These are phyloP conservation scores for Debaryomyces robertsiae DNA, from an alignment of 1,139 yeast genomes.

Conservation along the genomic window DNA sequence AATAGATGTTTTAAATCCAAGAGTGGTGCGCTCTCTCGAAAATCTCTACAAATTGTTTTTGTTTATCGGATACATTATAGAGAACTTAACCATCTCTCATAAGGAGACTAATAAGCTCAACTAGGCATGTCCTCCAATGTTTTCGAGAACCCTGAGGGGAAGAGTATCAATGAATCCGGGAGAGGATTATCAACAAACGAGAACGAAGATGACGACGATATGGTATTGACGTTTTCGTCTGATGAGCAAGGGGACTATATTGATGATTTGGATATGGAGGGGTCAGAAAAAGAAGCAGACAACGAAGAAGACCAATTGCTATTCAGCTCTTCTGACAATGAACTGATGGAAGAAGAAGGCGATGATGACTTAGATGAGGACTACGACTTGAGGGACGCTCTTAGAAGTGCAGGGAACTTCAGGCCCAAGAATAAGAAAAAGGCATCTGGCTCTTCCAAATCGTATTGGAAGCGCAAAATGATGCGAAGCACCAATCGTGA, in stretches of 20 bases:
- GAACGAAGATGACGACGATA: slow-evolving; percentile 14
- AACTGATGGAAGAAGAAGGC: slow-evolving; percentile 24
- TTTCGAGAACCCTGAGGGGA: slow-evolving; percentile 19
- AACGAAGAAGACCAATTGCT: slow-evolving; percentile 16
- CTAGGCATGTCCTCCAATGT: slow-evolving; percentile 19
- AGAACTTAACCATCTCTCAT: too few relatives aligned
- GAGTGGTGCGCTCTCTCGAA: too few relatives aligned
- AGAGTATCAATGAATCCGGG: slow-evolving; percentile 2
- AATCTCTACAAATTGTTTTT: too few relatives aligned
- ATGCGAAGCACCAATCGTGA: slow-evolving; percentile 44
- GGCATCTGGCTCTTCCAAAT: slow-evolving; percentile 32
- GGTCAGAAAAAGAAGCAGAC: slow-evolving; percentile 16
- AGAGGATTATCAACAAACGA: not conserved
- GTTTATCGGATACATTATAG: too few relatives aligned
- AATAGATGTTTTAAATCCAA: too few relatives aligned
- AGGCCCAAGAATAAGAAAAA: slow-evolving; percentile 47
- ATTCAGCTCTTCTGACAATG: slow-evolving; percentile 23
- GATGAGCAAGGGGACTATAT: slow-evolving; percentile 20
- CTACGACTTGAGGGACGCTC: slow-evolving; percentile 58
- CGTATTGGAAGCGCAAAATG: slow-evolving; percentile 36
- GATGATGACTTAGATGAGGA: slow-evolving; percentile 48
- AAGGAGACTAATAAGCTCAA: too few relatives aligned
- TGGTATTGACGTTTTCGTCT: slow-evolving; percentile 14
- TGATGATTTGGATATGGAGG: slow-evolving; percentile 20
- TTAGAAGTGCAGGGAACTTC: slow-evolving; percentile 65